phyloP scores from a whole-genome alignment of 306 rosid species.

The Sesbania bispinosa region DNA sequence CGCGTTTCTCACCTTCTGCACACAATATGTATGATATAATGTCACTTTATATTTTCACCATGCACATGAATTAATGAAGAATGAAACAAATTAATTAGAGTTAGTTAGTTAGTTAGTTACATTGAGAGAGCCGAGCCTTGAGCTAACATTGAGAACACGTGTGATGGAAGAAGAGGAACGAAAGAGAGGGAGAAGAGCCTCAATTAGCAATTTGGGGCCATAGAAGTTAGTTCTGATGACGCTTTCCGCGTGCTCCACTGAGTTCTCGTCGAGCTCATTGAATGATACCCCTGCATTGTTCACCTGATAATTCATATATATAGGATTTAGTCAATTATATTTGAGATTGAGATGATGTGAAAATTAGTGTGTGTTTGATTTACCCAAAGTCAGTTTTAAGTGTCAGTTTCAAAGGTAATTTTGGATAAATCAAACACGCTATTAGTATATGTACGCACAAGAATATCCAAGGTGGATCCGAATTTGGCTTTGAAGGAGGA shows the following conservation, averaged over 20 bases:
- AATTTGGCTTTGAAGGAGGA: conserved; percentile 49
- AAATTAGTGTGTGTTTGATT: too few species aligned
- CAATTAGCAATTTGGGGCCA: conserved; percentile 61
- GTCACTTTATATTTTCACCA: too few species aligned
- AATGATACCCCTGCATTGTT: conserved; percentile 83
- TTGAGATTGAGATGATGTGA: too few species aligned
- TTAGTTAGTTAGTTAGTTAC: too few species aligned
- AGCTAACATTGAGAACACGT: conserved; percentile 76
- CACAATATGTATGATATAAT: too few species aligned
- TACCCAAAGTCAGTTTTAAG: too few species aligned
- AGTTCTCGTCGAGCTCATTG: conserved; percentile 59
- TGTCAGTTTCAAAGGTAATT: too few species aligned
- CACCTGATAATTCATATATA: conserved; percentile 41
- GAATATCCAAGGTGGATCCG: conserved; percentile 66
- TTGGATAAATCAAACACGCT: too few species aligned
- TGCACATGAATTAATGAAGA: too few species aligned
- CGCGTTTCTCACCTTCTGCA: conserved; percentile 56
- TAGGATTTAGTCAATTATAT: too few species aligned
- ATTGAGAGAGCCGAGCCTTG: conserved; percentile 78
- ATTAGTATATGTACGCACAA: conserved; percentile 59
- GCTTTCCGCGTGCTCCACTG: conserved; percentile 62
- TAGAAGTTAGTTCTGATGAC: conserved; percentile 70
- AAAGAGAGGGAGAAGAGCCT: conserved; percentile 64
- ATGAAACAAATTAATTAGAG: too few species aligned
- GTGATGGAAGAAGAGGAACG: conserved; percentile 41